Conservation (phyloP, 1,139 yeast species). For the Hyphopichia buzzinii region DNA sequence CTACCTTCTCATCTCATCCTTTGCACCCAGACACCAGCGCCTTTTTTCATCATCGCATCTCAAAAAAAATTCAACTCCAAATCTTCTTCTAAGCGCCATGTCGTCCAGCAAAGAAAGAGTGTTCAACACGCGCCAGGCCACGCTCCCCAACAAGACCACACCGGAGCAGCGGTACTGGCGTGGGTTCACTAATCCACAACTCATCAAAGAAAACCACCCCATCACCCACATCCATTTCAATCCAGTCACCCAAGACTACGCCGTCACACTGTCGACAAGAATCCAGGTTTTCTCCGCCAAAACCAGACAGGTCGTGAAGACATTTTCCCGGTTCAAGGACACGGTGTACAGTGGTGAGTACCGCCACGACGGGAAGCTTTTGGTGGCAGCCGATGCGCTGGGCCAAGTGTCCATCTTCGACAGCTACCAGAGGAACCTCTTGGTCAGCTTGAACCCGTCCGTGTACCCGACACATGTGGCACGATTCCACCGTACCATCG, state of each 20-base stretch:
- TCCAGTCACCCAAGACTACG: conserved; percentile 84
- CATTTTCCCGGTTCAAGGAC: conserved; percentile 88
- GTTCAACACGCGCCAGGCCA: conserved; percentile 68
- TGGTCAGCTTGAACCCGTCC: conserved; percentile 79
- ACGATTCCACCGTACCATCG: conserved; percentile 77
- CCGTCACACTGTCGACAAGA: conserved; percentile 88
- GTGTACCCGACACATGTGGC: conserved; percentile 90
- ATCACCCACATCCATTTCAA: conserved; percentile 86
- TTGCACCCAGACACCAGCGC: no score
- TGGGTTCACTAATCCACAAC: conserved; percentile 76
- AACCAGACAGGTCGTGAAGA: conserved; percentile 86
- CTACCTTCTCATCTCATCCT: no score
- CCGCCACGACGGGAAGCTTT: conserved; percentile 75
- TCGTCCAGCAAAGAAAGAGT: conserved; percentile 75
- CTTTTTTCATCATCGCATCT: no score
- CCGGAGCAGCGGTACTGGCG: conserved; percentile 97
- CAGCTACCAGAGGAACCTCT: conserved; percentile 67
- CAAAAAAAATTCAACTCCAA: background rate
- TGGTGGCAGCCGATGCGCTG: conserved; percentile 87
- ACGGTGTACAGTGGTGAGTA: conserved; percentile 85
- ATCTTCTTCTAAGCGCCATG: conserved; percentile 42
- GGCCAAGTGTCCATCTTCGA: conserved; percentile 85
- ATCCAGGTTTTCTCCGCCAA: conserved; percentile 90
- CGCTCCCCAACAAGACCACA: conserved; percentile 75
- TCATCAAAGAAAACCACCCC: conserved; percentile 91